phyloP scores from a whole-genome alignment of 106 monocot genomes.

The Gastrodia elata region DNA sequence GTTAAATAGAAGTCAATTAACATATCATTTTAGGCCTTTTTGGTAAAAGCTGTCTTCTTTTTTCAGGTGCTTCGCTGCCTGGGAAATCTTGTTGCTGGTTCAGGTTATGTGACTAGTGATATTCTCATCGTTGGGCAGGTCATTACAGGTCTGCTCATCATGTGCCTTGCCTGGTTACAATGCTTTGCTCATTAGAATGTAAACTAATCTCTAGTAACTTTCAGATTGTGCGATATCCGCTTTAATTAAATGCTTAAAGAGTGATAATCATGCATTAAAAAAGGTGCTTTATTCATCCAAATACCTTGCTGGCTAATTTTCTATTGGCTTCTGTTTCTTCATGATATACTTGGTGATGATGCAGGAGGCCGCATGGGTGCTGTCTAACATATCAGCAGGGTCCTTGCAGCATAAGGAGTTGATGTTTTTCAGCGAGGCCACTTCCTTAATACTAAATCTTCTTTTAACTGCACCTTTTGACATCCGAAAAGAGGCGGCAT shows the following conservation, averaged over 20 bases:
- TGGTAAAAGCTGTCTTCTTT: background rate
- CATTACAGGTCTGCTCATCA: slow-evolving; percentile 38
- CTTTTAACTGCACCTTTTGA: slow-evolving; percentile 73
- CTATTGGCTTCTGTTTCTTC: background rate
- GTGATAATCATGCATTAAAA: slow-evolving; percentile 72
- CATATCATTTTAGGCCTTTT: background rate
- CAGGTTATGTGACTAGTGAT: slow-evolving; percentile 37
- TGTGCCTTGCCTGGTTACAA: background rate
- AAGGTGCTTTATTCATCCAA: slow-evolving; percentile 39
- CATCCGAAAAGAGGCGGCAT: slow-evolving; percentile 81
- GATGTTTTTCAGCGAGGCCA: slow-evolving; percentile 62
- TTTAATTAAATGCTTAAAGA: slow-evolving; percentile 74
- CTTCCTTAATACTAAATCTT: slow-evolving; percentile 48
- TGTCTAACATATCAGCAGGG: slow-evolving; percentile 87
- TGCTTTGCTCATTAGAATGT: slow-evolving; percentile 7
- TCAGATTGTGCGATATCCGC: slow-evolving; percentile 62
- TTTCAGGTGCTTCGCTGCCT: slow-evolving; percentile 85
- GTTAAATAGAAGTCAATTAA: background rate
- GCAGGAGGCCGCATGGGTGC: slow-evolving; percentile 88
- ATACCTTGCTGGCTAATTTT: background rate
- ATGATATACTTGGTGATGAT: slow-evolving; percentile 7
- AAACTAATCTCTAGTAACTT: slow-evolving; percentile 12
- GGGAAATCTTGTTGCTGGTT: slow-evolving; percentile 84
- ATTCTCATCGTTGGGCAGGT: slow-evolving; percentile 56
- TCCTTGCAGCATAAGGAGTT: slow-evolving; percentile 71